Evolutionary conservation across 176 grass and related monocot species (phyloP).

Genomic region (Elymus sibiricus): DNA sequence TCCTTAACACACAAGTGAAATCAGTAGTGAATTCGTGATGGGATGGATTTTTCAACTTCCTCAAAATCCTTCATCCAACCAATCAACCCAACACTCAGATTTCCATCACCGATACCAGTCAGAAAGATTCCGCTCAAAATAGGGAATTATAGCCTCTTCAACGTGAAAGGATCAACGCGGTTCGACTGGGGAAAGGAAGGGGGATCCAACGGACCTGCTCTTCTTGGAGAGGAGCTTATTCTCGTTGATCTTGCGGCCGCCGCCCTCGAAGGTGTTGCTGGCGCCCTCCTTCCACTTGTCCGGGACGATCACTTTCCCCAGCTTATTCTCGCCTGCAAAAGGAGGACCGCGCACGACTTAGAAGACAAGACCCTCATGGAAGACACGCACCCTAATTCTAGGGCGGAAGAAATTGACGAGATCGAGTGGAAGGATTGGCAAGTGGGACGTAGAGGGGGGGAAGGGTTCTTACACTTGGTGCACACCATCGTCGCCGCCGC

Average conservation of each 20-base stretch:
- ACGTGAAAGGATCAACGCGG: neutral
- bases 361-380: neutral
- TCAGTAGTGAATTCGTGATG: neutral
- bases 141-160: neutral
- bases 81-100: neutral
- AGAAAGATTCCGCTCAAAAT: neutral
- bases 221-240: slow-evolving; percentile 99
- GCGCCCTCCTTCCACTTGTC: slow-evolving; percentile 99
- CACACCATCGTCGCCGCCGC: slow-evolving; percentile 11
- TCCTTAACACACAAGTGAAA: neutral
- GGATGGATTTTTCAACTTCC: neutral
- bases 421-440: neutral
- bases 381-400: neutral
- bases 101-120: neutral
- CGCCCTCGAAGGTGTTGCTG: slow-evolving; percentile 91
- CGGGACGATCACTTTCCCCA: slow-evolving; percentile 96
- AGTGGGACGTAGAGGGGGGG: neutral
- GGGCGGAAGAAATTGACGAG: neutral
- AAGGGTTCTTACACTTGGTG: neutral
- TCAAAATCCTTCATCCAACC: neutral
- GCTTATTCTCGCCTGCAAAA: slow-evolving; percentile 93
- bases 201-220: slow-evolving; percentile 49
- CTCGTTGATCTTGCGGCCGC: slow-evolving; percentile 98
- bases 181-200: neutral
- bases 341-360: neutral